Percentiles rank a stretch among this genome's conserved stretches.
Conservation (phyloP, 139 green algal genomes). For the Spirogloea muscicola region DNA sequence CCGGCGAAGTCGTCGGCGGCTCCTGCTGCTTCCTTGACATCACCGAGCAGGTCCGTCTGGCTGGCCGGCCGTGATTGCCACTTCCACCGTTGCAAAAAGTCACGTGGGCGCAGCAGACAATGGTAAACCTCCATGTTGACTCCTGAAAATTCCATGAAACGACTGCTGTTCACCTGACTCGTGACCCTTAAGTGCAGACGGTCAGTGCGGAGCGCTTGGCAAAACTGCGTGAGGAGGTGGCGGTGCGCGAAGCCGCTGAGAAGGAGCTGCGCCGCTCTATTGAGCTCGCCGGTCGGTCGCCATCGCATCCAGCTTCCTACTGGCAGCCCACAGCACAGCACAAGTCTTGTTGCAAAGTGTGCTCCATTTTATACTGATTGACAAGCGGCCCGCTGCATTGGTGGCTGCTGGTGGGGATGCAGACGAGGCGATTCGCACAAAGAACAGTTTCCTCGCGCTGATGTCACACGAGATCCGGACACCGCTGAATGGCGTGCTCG, state of each 20-base stretch:
- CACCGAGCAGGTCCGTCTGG: neutral
- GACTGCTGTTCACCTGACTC: too few relatives aligned
- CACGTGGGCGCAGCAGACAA: neutral
- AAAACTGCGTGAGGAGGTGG: constrained; percentile 1
- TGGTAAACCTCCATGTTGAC: neutral
- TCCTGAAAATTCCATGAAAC: too few relatives aligned
- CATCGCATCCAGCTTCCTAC: neutral
- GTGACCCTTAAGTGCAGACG: neutral
- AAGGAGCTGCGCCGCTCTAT: constrained; percentile 3
- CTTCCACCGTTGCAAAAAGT: neutral
- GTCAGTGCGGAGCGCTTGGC: constrained; percentile 1
- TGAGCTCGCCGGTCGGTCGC: neutral
- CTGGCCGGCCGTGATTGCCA: neutral
- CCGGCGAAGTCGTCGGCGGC: neutral
- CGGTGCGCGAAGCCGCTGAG: neutral
- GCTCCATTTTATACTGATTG: neutral
- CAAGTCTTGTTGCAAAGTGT: neutral
- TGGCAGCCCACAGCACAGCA: neutral
- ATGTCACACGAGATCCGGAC: neutral
- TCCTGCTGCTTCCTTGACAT: neutral
- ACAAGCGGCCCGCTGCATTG: neutral
- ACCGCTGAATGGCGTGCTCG: neutral
- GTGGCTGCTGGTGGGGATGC: neutral
- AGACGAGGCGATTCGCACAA: neutral
- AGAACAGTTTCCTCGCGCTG: neutral